Evolutionary conservation across 2,329 filamentous ascomycete species (phyloP), one percentile per base, ranked within the genome.

Genomic region (Phaeoacremonium minimum): DNA sequence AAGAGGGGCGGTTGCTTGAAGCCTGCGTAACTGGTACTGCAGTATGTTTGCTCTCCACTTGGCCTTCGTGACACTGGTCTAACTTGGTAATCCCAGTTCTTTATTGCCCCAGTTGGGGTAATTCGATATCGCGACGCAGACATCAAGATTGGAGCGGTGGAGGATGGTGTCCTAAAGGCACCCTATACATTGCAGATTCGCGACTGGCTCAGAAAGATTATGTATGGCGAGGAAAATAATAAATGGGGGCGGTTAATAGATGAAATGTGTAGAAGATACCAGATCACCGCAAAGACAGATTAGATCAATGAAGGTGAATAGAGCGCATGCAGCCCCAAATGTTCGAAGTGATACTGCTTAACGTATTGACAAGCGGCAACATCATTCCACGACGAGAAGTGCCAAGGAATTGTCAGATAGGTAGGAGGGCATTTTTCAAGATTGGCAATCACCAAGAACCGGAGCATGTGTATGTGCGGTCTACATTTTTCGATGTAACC

Each of bases 11-110:
- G 4, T 57, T 84, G 30, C 51, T 84, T 4, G 81, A 85, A 55
- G 75, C 77, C 2, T 85, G 85, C 48, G 77, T 74, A 8, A 72
- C 75, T 15, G 81, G 81, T 3, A 85, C 81, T 17, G 81, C 81
- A 32, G 66, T 69, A 55, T 9, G 30, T n/a, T n/a, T 31, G 30
- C 30, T 11, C 30, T 15, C 8, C 22, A 26, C n/a, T 9, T 26
- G n/a, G n/a, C 22, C 22, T 26, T 26, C 9, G 9, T 15, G 8
- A 14, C 15, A 9, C n/a, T 17, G 16, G 30, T 31, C 16, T 31
- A 15, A 18, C 22, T 14, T 26, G 22, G 22, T n/a, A n/a, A 9
- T 26, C 22, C n/a, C 22, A 69, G 59, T 72, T 61, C 53, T 73
- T 72, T 44, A 63, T 73, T 37, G 58, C 59, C 8, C 63, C 68